A percentile compares a stretch with the other conserved stretches of the same genome.
Conservation (phyloP, 805 yeast genomes). For the Yarrowia bubula region DNA sequence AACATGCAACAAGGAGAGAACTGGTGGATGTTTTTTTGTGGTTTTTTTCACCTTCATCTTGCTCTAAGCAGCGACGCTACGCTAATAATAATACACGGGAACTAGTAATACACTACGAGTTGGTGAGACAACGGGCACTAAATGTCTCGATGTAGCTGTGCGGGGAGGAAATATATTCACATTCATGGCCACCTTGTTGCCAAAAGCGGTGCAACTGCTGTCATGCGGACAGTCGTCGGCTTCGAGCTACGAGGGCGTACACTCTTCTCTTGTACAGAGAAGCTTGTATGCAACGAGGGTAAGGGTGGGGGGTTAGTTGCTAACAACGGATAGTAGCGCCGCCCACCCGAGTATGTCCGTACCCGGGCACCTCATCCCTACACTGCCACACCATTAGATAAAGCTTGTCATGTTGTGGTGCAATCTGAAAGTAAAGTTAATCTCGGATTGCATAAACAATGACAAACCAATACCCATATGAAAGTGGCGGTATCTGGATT, state of each 20-base stretch:
- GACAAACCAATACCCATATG: neutral
- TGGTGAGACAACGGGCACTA: neutral
- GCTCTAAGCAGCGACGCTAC: no score
- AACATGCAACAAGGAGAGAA: no score
- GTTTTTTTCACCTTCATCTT: no score
- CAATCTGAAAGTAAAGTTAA: neutral
- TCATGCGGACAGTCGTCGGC: neutral
- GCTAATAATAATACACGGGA: neutral
- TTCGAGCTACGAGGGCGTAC: neutral
- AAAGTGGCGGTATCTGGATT: neutral
- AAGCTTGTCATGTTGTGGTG: neutral
- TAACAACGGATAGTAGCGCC: constrained; percentile 5
- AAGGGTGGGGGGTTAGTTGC: neutral
- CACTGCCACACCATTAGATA: constrained; percentile 20
- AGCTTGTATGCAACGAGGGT: neutral
- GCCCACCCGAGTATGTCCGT: neutral
- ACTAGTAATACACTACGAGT: neutral
- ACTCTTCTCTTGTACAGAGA: no score
- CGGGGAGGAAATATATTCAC: constrained; percentile 3
- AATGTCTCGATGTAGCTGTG: neutral
- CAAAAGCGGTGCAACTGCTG: neutral
- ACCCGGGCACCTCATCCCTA: neutral
- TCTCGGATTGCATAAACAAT: constrained; percentile 17
- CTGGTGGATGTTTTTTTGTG: no score
- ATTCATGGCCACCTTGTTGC: neutral